Evolutionary conservation across 179 eudicot species (phyloP), one percentile per base, ranked within the genome.

Genomic region (Corrigiola litoralis): DNA sequence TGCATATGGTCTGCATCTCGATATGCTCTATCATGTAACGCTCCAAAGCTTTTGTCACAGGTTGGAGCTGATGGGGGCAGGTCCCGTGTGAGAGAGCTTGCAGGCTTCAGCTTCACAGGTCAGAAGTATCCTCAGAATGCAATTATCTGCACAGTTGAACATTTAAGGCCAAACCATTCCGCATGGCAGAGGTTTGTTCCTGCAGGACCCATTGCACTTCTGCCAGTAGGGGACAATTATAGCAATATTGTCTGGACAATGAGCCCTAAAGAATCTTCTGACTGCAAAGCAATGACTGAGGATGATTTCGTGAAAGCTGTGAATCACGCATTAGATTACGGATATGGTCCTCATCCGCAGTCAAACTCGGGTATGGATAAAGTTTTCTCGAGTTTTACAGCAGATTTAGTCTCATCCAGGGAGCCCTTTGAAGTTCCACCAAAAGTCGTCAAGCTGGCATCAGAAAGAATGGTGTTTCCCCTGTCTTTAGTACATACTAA

Each of bases 31-130:
- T 56, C 60, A 25, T 21, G n/a, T 67, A 61, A 67, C 47, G 37
- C 37, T 17, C 32, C 17, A 33, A 32, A 63, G 13, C 45, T 23
- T 48, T 34, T 50, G 17, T 66, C 31, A 20, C 72, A 95, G 99
- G 96, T 95, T 68, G 99, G 99, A 71, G 95, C 99, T 63, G 99
- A 95, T 78, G 99, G 99, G 20, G 95, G 97, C 51, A 95, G 86
- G 77, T 95, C 99, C 50, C 86, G 81, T 67, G 95, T 91, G 29
- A 83, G 97, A 73, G 90, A 95, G 63, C 66, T 95, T 47, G 87
- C 95, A 46, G 84, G 90, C 68, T 83, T 95, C 61, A 76, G 65
- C 55, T 76, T 90, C 68, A 88, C 92, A 16, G 90, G 87, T 61
- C 87, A 87, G 90, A 91, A 85, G 48, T 95, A 95, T 80, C 77